Percentiles rank a stretch among this genome's conserved stretches.
Conservation (phyloP, 1,284 basidiomycete species). For the Cutaneotrichosporon sp. region DNA sequence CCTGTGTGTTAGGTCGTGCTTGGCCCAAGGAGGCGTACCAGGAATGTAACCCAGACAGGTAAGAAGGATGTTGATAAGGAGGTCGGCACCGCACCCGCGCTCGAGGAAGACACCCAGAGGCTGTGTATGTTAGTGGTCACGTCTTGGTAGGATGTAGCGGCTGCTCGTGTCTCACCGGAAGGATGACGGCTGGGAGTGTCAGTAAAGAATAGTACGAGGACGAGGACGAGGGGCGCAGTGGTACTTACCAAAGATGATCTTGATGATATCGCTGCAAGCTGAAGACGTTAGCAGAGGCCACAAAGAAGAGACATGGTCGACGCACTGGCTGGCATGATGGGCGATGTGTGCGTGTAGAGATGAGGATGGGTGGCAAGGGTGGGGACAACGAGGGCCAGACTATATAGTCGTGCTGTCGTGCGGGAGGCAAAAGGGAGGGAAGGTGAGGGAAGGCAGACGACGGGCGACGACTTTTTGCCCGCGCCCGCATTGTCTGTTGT, state of each 20-base stretch:
- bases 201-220: background rate
- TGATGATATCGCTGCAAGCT: constrained; percentile 36
- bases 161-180: constrained; percentile 23
- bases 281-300: background rate
- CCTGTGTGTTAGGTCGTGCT: background rate
- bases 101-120: constrained; percentile 47
- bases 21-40: constrained; percentile 21
- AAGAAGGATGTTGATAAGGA: constrained; percentile 42
- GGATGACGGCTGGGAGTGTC: constrained; percentile 27
- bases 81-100: constrained; percentile 38
- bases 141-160: background rate
- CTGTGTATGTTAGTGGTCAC: constrained; percentile 7
- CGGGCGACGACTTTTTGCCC: too few relatives aligned
- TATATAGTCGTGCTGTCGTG: background rate
- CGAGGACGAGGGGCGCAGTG: background rate
- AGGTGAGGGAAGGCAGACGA: too few relatives aligned
- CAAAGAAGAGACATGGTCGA: constrained; percentile 1
- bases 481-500: too few relatives aligned
- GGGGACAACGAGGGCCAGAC: background rate
- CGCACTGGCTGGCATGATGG: constrained; percentile 8
- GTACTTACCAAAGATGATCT: constrained; percentile 33
- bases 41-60: constrained; percentile 44
- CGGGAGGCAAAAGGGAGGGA: too few relatives aligned
- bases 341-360: background rate
- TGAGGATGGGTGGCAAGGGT: background rate